These are phyloP conservation scores for Arthrobotrys sinensis DNA, from an alignment of 2,329 filamentous ascomycete genomes.

Conservation along the genomic window DNA sequence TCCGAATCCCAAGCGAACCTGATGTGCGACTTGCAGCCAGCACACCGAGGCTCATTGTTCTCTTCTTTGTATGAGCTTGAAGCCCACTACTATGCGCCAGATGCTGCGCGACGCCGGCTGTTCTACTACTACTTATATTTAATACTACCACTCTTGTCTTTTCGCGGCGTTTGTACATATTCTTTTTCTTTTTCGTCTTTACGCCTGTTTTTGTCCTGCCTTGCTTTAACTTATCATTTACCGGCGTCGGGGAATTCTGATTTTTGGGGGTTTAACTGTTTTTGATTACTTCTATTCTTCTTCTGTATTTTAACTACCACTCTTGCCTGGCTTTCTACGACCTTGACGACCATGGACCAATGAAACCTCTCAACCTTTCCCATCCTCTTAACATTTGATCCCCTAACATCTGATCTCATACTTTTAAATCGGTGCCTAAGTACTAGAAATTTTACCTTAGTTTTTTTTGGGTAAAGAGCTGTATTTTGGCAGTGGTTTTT, in stretches of 20 bases:
- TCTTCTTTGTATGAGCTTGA: conserved; percentile 21
- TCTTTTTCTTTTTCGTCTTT: neutral
- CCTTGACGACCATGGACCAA: conserved; percentile 33
- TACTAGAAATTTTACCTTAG: neutral
- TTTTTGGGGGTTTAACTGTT: conserved; percentile 1
- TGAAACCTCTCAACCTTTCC: conserved; percentile 35
- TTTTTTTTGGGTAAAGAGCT: neutral
- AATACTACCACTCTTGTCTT: neutral
- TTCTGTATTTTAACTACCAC: conserved; percentile 38
- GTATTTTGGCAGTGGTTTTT: neutral
- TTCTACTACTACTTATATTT: conserved; percentile 14
- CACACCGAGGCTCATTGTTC: neutral
- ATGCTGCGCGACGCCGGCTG: conserved; percentile 19
- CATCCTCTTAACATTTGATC: conserved; percentile 8
- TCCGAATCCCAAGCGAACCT: neutral
- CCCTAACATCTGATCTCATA: neutral
- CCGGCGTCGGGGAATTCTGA: conserved; percentile 29
- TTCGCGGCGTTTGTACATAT: conserved; percentile 13
- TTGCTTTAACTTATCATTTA: conserved; percentile 31
- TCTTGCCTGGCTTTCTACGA: conserved; percentile 22
- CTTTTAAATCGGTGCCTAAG: neutral
- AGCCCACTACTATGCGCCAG: conserved; percentile 6
- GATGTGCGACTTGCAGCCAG: too few relatives aligned
- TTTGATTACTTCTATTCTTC: conserved; percentile 11
- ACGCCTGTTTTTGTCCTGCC: neutral